A percentile compares a stretch with the other conserved stretches of the same genome.
phyloP scores from a whole-genome alignment of 176 grass and related monocot species.

The Dactylis glomerata region DNA sequence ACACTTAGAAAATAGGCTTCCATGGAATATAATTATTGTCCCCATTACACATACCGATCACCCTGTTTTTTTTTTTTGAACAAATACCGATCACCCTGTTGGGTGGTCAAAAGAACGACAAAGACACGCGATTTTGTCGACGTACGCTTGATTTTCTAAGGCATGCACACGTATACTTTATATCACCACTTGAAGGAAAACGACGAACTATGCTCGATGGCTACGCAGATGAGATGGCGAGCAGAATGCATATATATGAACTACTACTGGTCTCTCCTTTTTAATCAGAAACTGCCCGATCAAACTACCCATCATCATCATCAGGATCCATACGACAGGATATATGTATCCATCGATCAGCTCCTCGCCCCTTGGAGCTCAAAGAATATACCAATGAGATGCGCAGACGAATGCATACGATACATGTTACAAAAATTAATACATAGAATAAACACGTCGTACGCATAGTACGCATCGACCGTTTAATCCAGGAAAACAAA shows the following conservation, averaged over 20 bases:
- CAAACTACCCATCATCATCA: not conserved
- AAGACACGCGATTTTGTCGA: not conserved
- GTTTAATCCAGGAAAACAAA: not conserved
- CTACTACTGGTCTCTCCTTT: not conserved
- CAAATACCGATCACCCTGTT: not conserved
- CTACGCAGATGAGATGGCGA: not conserved
- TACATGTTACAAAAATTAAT: not conserved
- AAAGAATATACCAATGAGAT: conserved; percentile 25
- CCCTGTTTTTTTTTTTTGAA: too few species aligned
- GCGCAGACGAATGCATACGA: conserved; percentile 33
- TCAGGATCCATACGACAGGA: not conserved
- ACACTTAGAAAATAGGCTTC: not conserved
- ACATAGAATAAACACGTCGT: not conserved
- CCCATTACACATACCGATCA: not conserved
- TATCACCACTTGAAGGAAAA: conserved; percentile 10
- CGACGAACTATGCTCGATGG: not conserved
- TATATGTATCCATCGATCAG: conserved; percentile 2
- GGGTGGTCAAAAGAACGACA: not conserved
- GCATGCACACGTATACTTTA: not conserved
- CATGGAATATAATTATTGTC: not conserved
- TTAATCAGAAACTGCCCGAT: not conserved
- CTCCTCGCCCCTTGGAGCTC: conserved; percentile 23
- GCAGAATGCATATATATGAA: not conserved
- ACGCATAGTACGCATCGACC: not conserved
- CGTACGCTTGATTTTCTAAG: conserved; percentile 20